phyloP scores from a whole-genome alignment of 1,284 basidiomycete genomes.

The Sanguinoderma infundibulare region DNA sequence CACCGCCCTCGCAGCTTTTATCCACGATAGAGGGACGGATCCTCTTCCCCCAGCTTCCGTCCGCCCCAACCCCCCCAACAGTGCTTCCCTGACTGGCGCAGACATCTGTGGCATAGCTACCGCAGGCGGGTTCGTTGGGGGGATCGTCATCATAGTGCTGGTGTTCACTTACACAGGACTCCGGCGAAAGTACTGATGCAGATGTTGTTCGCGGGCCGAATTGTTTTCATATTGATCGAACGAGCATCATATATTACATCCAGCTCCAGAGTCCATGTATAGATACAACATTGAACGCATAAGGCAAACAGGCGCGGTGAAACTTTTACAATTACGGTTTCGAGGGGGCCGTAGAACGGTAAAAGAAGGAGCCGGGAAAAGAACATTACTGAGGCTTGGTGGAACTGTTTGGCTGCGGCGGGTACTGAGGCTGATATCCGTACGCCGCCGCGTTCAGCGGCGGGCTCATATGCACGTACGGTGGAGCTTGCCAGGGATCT shows the following conservation, averaged over 20 bases:
- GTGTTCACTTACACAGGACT: slow-evolving; percentile 15
- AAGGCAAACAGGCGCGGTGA: slow-evolving; percentile 4
- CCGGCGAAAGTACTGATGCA: slow-evolving; percentile 15
- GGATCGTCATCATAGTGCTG: slow-evolving; percentile 32
- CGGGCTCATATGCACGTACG: slow-evolving; percentile 22
- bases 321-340: slow-evolving; percentile 10
- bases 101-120: slow-evolving; percentile 35
- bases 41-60: slow-evolving; percentile 34
- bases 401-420: not conserved
- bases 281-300: slow-evolving; percentile 11
- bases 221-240: slow-evolving; percentile 8
- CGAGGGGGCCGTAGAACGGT: not conserved
- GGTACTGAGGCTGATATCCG: slow-evolving; percentile 33
- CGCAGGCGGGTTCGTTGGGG: slow-evolving; percentile 36
- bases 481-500: slow-evolving; percentile 22
- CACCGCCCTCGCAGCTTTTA: slow-evolving; percentile 45
- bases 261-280: slow-evolving; percentile 11
- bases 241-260: not conserved
- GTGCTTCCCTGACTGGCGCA: slow-evolving; percentile 24
- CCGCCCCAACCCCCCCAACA: slow-evolving; percentile 16
- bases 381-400: not conserved
- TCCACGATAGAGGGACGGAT: slow-evolving; percentile 49
- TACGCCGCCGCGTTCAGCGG: slow-evolving; percentile 28
- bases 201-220: slow-evolving; percentile 1
- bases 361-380: not conserved